phyloP scores from a whole-genome alignment of 2,329 filamentous ascomycete species.

The Colletotrichum sp. region DNA sequence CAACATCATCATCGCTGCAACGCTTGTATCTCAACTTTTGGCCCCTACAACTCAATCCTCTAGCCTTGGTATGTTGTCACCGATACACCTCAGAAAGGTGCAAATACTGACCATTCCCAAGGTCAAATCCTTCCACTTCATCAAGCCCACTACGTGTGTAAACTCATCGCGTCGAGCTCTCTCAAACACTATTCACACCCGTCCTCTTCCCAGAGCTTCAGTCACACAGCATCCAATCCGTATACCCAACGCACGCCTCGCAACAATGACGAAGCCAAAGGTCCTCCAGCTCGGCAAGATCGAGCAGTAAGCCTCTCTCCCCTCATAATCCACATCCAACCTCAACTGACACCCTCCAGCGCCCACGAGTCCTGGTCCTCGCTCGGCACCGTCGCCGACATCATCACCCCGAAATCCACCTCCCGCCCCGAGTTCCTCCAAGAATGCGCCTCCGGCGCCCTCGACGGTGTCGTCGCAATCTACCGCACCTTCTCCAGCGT shows the following conservation, averaged over 20 bases:
- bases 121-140: neutral
- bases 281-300: conserved; percentile 45
- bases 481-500: conserved; percentile 76
- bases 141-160: neutral
- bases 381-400: conserved; percentile 66
- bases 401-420: conserved; percentile 65
- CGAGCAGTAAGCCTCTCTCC: conserved; percentile 36
- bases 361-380: conserved; percentile 69
- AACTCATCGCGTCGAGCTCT: neutral
- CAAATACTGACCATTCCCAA: neutral
- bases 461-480: conserved; percentile 68
- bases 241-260: neutral
- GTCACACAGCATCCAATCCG: neutral
- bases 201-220: neutral
- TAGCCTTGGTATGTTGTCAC: neutral
- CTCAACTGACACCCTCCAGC: conserved; percentile 41
- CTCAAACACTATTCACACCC: neutral
- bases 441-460: conserved; percentile 67
- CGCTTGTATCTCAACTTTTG: neutral
- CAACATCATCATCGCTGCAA: neutral
- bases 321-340: neutral
- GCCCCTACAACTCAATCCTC: neutral
- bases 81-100: neutral
- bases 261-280: conserved; percentile 27
- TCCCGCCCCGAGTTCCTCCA: conserved; percentile 71